A percentile compares a stretch with the other conserved stretches of the same genome.
Evolutionary conservation across 2,329 filamentous ascomycete genomes (phyloP).

Genomic region (Aspergillus sp.): DNA sequence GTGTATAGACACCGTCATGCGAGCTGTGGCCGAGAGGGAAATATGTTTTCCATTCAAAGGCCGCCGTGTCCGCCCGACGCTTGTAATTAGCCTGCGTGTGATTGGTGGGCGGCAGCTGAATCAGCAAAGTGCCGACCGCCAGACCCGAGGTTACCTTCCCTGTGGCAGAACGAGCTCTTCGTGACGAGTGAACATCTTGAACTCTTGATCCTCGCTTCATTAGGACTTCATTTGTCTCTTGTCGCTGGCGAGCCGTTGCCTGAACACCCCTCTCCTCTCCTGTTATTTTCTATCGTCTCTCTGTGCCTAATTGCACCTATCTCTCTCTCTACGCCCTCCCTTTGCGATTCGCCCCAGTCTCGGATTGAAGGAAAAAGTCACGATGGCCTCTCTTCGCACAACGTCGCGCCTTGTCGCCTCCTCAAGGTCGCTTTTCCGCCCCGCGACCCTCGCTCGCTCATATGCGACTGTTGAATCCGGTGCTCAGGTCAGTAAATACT

Average conservation of each 20-base stretch:
- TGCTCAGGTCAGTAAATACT: slow-evolving; percentile 27
- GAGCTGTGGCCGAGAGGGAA: slow-evolving; percentile 2
- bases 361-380: slow-evolving; percentile 18
- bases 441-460: slow-evolving; percentile 41
- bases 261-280: slow-evolving; percentile 13
- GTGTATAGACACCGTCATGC: background rate
- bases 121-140: slow-evolving; percentile 32
- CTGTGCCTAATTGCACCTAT: slow-evolving; percentile 3
- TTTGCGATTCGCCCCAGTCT: slow-evolving; percentile 5
- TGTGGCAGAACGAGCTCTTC: slow-evolving; percentile 15
- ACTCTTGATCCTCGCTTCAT: slow-evolving; percentile 22
- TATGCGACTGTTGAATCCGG: slow-evolving; percentile 49
- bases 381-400: slow-evolving; percentile 51
- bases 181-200: slow-evolving; percentile 16
- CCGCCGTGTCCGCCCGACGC: slow-evolving; percentile 40
- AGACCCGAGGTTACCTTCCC: slow-evolving; percentile 37
- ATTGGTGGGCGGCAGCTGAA: slow-evolving; percentile 31
- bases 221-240: slow-evolving; percentile 20
- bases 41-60: slow-evolving; percentile 12
- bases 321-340: background rate
- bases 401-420: slow-evolving; percentile 47
- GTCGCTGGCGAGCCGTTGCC: slow-evolving; percentile 21
- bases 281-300: slow-evolving; percentile 1
- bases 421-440: slow-evolving; percentile 43
- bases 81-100: slow-evolving; percentile 34